Evolutionary conservation across 805 yeast genomes (phyloP).

Genomic region (Wickerhamiella sorbophila): DNA sequence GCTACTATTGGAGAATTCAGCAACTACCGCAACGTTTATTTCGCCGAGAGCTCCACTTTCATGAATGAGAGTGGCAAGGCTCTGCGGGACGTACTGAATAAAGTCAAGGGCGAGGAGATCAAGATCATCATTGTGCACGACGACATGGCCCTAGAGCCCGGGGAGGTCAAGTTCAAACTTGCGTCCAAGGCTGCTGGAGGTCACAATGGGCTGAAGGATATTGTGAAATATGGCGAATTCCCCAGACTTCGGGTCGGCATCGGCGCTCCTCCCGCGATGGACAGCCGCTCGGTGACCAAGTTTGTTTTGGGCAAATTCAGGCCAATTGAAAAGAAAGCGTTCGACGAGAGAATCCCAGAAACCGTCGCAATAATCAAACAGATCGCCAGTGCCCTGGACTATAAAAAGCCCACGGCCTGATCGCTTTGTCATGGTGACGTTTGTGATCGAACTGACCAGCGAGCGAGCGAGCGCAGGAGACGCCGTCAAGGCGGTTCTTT

Average conservation of each 20-base stretch:
- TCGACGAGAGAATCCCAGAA: conserved; percentile 27
- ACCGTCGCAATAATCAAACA: conserved; percentile 8
- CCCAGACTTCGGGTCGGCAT: conserved; percentile 66
- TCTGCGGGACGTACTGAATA: conserved; percentile 36
- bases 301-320: conserved; percentile 49
- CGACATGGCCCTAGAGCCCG: conserved; percentile 54
- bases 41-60: conserved; percentile 38
- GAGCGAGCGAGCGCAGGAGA: conserved; percentile 43
- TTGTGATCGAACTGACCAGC: conserved; percentile 9
- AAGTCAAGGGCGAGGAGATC: conserved; percentile 11
- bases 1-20: conserved; percentile 12
- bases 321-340: conserved; percentile 29
- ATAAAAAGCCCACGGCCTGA: neutral
- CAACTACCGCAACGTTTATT: conserved; percentile 23
- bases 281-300: conserved; percentile 32
- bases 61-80: conserved; percentile 67
- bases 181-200: conserved; percentile 58
- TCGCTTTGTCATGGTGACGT: neutral
- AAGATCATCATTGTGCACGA: conserved; percentile 54
- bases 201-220: conserved; percentile 66
- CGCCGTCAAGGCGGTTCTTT: conserved; percentile 42
- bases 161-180: conserved; percentile 47
- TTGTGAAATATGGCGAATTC: conserved; percentile 39
- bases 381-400: conserved; percentile 5
- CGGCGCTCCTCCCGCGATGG: conserved; percentile 43